phyloP scores from a whole-genome alignment of 306 rosid species.

The Prunus salicina region DNA sequence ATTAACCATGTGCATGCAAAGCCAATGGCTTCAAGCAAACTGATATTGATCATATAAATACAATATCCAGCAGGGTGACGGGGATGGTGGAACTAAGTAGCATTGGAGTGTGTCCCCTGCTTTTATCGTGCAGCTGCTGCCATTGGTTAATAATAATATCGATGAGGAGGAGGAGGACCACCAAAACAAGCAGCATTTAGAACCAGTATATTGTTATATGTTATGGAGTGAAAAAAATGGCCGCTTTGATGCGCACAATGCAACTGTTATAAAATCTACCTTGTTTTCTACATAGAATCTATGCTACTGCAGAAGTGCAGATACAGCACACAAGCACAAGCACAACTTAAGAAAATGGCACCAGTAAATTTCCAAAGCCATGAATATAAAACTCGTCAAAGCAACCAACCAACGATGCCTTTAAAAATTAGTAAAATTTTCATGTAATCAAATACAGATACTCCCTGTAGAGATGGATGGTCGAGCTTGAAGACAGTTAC shows the following conservation, averaged over 20 bases:
- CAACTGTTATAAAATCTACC: neutral
- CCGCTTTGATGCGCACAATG: neutral
- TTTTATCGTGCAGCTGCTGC: neutral
- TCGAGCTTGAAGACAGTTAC: neutral
- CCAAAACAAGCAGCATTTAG: neutral
- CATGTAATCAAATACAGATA: neutral
- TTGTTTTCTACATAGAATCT: neutral
- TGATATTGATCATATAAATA: neutral
- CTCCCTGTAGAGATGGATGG: neutral
- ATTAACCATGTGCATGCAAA: no score
- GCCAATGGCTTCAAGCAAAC: neutral
- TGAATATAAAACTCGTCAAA: neutral
- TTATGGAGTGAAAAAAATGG: neutral
- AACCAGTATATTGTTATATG: neutral
- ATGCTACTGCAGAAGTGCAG: neutral
- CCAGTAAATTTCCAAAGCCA: neutral
- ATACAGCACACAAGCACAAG: neutral
- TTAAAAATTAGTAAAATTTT: neutral
- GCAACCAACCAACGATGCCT: neutral
- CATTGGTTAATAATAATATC: neutral
- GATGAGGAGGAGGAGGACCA: neutral
- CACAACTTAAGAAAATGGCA: neutral
- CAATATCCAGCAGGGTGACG: neutral
- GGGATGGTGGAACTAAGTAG: neutral
- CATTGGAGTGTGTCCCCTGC: conserved; percentile 5